A percentile compares a stretch with the other conserved stretches of the same genome.
These are phyloP conservation scores for Dispira simplex DNA, from an alignment of 192 early-diverging fungal genomes.

Conservation along the genomic window DNA sequence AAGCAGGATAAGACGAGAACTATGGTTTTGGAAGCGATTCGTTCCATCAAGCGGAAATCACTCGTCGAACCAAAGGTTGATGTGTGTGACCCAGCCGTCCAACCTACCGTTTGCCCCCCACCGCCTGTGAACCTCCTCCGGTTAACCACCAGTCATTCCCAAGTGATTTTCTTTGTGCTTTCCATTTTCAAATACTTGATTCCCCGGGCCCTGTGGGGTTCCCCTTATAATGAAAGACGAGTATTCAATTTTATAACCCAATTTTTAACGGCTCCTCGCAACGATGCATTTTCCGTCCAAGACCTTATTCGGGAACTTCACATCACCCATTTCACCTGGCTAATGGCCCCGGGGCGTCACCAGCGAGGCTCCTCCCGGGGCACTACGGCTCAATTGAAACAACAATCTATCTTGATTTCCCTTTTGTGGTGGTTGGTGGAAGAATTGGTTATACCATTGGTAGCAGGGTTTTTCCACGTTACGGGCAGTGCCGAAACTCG, in stretches of 20 bases:
- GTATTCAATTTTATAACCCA: not conserved
- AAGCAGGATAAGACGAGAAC: not conserved
- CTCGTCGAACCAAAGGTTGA: not conserved
- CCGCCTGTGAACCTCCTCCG: conserved; percentile 1
- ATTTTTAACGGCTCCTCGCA: conserved; percentile 4
- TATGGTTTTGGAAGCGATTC: not conserved
- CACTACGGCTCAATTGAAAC: not conserved
- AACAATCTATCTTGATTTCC: not conserved
- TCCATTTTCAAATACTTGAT: not conserved
- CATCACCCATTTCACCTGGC: not conserved
- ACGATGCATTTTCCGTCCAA: not conserved
- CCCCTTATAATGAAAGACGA: not conserved
- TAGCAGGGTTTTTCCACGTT: conserved; percentile 1
- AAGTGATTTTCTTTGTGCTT: conserved; percentile 5
- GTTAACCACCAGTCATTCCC: no score
- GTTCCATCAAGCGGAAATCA: not conserved
- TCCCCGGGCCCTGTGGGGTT: conserved; percentile 4
- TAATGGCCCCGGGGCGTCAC: no score
- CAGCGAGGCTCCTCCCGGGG: not conserved
- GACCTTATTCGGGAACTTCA: not conserved
- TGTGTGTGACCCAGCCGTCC: not conserved
- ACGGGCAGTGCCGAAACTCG: conserved; percentile 9
- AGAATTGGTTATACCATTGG: conserved; percentile 6
- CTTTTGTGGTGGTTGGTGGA: conserved; percentile 10
- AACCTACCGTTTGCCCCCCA: not conserved